These are phyloP conservation scores for Entomortierella parvispora DNA, from an alignment of 192 early-diverging fungal genomes.

Conservation along the genomic window DNA sequence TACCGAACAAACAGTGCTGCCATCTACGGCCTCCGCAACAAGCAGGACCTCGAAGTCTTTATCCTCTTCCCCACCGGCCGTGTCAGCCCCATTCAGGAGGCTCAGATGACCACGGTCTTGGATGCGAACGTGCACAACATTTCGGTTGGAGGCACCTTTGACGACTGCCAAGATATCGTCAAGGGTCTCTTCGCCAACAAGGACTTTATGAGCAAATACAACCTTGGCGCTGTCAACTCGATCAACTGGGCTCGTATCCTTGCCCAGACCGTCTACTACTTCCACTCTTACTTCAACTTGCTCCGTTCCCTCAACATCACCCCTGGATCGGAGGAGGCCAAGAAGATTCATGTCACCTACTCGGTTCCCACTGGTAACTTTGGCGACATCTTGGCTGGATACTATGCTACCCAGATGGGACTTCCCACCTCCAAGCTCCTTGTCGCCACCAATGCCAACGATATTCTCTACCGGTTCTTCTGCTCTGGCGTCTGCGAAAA, in stretches of 20 bases:
- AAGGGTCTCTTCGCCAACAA: constrained; percentile 88
- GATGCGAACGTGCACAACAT: constrained; percentile 95
- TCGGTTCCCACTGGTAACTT: constrained; percentile 98
- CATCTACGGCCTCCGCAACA: constrained; percentile 90
- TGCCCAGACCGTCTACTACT: constrained; percentile 96
- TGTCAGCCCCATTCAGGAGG: constrained; percentile 95
- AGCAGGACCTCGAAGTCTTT: constrained; percentile 93
- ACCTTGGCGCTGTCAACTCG: constrained; percentile 95
- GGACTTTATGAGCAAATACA: constrained; percentile 77
- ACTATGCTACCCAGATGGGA: constrained; percentile 91
- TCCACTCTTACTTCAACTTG: constrained; percentile 86
- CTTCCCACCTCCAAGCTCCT: constrained; percentile 85
- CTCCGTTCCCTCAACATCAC: constrained; percentile 59
- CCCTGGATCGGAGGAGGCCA: constrained; percentile 53
- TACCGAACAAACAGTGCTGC: constrained; percentile 75
- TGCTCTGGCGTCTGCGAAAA: constrained; percentile 86
- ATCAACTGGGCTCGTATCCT: constrained; percentile 99
- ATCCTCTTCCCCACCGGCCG: constrained; percentile 92
- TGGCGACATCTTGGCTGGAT: constrained; percentile 94
- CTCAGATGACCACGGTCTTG: constrained; percentile 97
- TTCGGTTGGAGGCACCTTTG: constrained; percentile 94
- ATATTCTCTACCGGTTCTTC: constrained; percentile 97
- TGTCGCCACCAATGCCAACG: constrained; percentile 97
- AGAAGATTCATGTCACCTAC: constrained; percentile 68
- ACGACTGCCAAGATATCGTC: constrained; percentile 97